These are phyloP conservation scores for Schizonepeta tenuifolia DNA, from an alignment of 257 asterid genomes.

Conservation along the genomic window DNA sequence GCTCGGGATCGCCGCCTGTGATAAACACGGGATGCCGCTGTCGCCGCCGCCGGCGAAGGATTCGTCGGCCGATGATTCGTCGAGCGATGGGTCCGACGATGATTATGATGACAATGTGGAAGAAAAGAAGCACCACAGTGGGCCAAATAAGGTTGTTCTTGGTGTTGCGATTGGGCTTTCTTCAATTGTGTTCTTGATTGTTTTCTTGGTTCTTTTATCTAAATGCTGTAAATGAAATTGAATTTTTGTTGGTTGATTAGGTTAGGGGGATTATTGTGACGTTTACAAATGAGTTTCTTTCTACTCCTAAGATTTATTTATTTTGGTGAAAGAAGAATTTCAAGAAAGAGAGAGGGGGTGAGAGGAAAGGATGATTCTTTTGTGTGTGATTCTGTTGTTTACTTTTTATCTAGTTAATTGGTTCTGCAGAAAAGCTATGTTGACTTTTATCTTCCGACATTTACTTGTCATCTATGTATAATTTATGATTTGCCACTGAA, in stretches of 20 bases:
- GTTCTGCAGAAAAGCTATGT: constrained; percentile 29
- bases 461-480: background rate
- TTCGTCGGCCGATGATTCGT: constrained; percentile 46
- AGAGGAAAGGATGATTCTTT: constrained; percentile 22
- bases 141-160: constrained; percentile 91
- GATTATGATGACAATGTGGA: constrained; percentile 41
- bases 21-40: constrained; percentile 79
- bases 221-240: constrained; percentile 75
- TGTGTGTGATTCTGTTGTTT: constrained; percentile 33
- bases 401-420: constrained; percentile 19
- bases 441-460: constrained; percentile 23
- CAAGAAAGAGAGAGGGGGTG: constrained; percentile 24
- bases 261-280: constrained; percentile 35
- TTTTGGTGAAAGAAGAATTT: constrained; percentile 27
- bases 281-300: background rate
- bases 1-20: constrained; percentile 92
- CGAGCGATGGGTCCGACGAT: constrained; percentile 42
- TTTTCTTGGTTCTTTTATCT: constrained; percentile 76
- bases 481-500: constrained; percentile 3
- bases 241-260: constrained; percentile 35
- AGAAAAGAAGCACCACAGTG: constrained; percentile 54
- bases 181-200: constrained; percentile 76
- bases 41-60: constrained; percentile 84
- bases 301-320: background rate
- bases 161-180: constrained; percentile 91